Conservation (phyloP, 2,329 filamentous ascomycete species). For the Thielaviopsis ethacetica region DNA sequence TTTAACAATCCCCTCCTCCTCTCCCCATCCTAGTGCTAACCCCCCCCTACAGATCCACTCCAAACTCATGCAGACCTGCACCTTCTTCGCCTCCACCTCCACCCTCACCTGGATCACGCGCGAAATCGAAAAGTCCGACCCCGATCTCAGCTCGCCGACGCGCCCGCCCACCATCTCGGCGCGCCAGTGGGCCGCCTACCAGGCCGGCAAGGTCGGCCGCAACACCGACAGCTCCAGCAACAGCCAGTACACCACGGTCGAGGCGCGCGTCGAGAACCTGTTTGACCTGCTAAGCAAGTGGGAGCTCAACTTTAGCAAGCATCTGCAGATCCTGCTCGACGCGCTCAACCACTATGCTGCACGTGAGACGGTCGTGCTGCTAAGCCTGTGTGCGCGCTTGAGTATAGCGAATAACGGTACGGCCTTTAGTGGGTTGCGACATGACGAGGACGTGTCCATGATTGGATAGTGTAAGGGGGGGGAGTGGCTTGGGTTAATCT, state of each 20-base stretch:
- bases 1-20: neutral
- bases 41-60: conserved; percentile 63
- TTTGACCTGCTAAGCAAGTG: conserved; percentile 81
- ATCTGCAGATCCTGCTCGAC: conserved; percentile 85
- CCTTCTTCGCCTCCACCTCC: conserved; percentile 57
- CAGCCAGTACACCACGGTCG: conserved; percentile 22
- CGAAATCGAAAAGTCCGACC: conserved; percentile 69
- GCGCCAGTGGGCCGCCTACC: conserved; percentile 44
- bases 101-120: conserved; percentile 78
- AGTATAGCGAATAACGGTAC: conserved; percentile 69
- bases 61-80: conserved; percentile 91
- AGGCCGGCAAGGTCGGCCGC: conserved; percentile 29
- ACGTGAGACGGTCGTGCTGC: conserved; percentile 85
- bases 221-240: conserved; percentile 20
- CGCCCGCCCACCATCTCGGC: conserved; percentile 42
- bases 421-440: conserved; percentile 41
- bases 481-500: too few relatives aligned
- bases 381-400: conserved; percentile 71
- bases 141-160: conserved; percentile 47
- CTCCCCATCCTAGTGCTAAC: conserved; percentile 12
- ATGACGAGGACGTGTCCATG: conserved; percentile 30
- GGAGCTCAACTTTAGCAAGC: conserved; percentile 81
- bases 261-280: conserved; percentile 52
- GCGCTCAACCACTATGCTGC: conserved; percentile 94
- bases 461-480: neutral